Evolutionary conservation across 73 alveolate genomes (phyloP).

Genomic region (Breviolum minutum): DNA sequence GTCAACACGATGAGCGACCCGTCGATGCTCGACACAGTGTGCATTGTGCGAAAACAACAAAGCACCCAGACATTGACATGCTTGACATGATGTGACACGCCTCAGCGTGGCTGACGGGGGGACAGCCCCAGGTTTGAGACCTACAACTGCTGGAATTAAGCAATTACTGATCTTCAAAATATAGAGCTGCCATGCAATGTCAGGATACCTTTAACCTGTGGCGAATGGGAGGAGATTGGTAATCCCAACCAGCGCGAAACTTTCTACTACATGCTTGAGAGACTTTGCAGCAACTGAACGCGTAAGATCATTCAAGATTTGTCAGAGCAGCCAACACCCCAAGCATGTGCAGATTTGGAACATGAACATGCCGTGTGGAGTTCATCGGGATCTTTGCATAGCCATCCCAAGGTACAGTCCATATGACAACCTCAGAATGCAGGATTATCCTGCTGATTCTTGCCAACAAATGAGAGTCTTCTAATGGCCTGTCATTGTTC

Average conservation of each 20-base stretch:
- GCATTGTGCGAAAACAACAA: neutral
- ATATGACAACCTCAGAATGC: constrained; percentile 86
- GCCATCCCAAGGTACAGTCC: constrained; percentile 46
- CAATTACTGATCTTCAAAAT: neutral
- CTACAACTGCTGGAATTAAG: neutral
- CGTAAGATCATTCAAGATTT: neutral
- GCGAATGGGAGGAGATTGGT: constrained; percentile 93
- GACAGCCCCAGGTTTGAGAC: neutral
- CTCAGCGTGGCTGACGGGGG: neutral
- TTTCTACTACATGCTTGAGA: constrained; percentile 83
- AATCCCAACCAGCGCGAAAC: constrained; percentile 88
- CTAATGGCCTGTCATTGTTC: neutral
- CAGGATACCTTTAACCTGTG: constrained; percentile 73
- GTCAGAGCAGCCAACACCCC: neutral
- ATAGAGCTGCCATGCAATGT: neutral
- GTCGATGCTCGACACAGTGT: constrained; percentile 7
- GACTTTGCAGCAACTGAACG: neutral
- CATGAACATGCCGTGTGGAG: too few species aligned
- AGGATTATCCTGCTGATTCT: constrained; percentile 73
- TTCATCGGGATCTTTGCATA: too few species aligned
- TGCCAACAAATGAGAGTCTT: neutral
- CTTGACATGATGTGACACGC: neutral
- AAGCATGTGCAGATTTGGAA: too few species aligned
- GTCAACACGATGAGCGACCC: constrained; percentile 90
- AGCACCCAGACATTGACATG: neutral